Evolutionary conservation across 2,329 filamentous ascomycete genomes (phyloP).

Genomic region (Gnomoniopsis smithogilvyi): DNA sequence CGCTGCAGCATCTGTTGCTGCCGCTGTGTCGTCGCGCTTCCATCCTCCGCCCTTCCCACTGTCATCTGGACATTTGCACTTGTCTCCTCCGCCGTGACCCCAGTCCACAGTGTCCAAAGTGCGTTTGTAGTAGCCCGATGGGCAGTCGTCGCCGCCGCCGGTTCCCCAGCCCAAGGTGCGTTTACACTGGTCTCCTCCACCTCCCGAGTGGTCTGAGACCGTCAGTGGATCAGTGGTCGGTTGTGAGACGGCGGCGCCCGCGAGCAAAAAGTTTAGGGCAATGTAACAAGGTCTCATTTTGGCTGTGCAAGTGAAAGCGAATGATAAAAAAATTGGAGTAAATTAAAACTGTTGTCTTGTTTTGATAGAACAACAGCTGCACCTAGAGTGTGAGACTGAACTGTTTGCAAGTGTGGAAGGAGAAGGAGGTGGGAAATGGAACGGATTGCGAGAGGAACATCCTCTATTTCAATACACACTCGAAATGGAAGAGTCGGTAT

Average conservation of each 20-base stretch:
- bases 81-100: background rate
- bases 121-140: background rate
- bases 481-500: background rate
- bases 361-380: background rate
- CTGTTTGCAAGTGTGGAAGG: background rate
- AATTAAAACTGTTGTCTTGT: background rate
- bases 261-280: background rate
- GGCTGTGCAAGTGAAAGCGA: background rate
- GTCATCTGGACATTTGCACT: background rate
- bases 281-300: background rate
- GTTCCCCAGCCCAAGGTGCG: background rate
- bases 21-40: background rate
- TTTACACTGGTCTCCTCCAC: background rate
- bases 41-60: background rate
- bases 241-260: background rate
- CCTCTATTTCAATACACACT: background rate
- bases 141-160: background rate
- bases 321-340: background rate
- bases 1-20: background rate
- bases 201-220: too few species aligned
- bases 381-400: background rate
- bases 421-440: too few species aligned
- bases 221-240: background rate
- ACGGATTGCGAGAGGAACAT: background rate
- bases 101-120: background rate